phyloP scores from a whole-genome alignment of 2,329 filamentous ascomycete genomes.

The Xylariales sp. region DNA sequence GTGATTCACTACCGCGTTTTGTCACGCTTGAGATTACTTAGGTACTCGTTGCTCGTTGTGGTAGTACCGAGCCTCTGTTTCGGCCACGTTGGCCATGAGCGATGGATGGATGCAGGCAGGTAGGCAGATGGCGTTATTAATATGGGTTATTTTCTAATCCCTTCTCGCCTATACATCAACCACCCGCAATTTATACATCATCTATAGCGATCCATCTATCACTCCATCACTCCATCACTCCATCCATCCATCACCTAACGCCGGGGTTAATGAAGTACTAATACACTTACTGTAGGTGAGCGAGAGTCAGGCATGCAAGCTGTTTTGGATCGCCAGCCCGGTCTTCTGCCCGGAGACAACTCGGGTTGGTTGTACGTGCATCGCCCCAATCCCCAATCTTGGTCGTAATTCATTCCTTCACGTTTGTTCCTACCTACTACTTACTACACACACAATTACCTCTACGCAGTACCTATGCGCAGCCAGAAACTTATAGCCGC shows the following conservation, averaged over 20 bases:
- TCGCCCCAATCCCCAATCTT: conserved; percentile 15
- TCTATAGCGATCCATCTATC: neutral
- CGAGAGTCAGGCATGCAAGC: conserved; percentile 30
- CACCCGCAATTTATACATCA: neutral
- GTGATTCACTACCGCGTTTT: conserved; percentile 13
- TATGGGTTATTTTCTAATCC: conserved; percentile 11
- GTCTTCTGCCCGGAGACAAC: conserved; percentile 31
- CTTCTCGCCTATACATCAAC: conserved; percentile 18
- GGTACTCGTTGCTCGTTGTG: conserved; percentile 1
- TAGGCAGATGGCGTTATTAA: conserved; percentile 24
- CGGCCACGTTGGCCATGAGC: conserved; percentile 19
- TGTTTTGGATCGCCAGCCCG: conserved; percentile 29
- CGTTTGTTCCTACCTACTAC: neutral
- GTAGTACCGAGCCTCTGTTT: conserved; percentile 16
- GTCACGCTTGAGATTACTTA: conserved; percentile 12
- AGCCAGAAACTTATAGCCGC: no score
- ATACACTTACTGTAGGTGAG: neutral
- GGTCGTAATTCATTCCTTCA: conserved; percentile 34
- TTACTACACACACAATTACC: neutral
- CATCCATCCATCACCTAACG: conserved; percentile 16
- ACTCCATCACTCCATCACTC: no score
- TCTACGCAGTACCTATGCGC: no score
- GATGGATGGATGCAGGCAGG: conserved; percentile 13
- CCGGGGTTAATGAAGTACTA: conserved; percentile 4
- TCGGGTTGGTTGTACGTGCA: conserved; percentile 28